A percentile compares a stretch with the other conserved stretches of the same genome.
phyloP scores from a whole-genome alignment of 2,329 filamentous ascomycete genomes.

The Fusarium domesticum region DNA sequence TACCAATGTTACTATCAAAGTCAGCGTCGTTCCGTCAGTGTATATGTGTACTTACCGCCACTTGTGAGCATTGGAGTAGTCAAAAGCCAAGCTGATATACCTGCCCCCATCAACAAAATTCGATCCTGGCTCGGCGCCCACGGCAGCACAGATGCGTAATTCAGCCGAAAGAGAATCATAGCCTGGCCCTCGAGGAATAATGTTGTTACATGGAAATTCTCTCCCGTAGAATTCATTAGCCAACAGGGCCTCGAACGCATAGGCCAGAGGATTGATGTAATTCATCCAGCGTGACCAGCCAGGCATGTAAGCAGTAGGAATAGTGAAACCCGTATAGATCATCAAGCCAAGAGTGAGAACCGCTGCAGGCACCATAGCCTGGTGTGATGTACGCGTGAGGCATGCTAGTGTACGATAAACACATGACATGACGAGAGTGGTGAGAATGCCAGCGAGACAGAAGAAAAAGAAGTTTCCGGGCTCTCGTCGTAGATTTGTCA shows the following conservation, averaged over 20 bases:
- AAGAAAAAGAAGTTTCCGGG: slow-evolving; percentile 61
- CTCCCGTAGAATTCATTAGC: slow-evolving; percentile 42
- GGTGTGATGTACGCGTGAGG: slow-evolving; percentile 29
- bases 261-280: slow-evolving; percentile 61
- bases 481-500: slow-evolving; percentile 59
- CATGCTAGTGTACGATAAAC: slow-evolving; percentile 32
- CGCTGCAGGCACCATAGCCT: slow-evolving; percentile 50
- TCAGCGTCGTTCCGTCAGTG: fast-evolving
- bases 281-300: slow-evolving; percentile 56
- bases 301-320: slow-evolving; percentile 27
- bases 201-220: slow-evolving; percentile 52
- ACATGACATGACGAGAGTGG: slow-evolving; percentile 30
- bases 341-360: slow-evolving; percentile 50
- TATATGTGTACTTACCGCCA: slow-evolving; percentile 40
- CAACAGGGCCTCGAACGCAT: slow-evolving; percentile 39
- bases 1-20: slow-evolving; percentile 58
- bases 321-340: slow-evolving; percentile 42
- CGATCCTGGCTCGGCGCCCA: slow-evolving; percentile 54
- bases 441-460: slow-evolving; percentile 40
- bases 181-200: slow-evolving; percentile 39
- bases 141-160: slow-evolving; percentile 51
- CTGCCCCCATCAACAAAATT: slow-evolving; percentile 56
- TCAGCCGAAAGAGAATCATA: slow-evolving; percentile 39
- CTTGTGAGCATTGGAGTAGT: slow-evolving; percentile 54
- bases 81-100: slow-evolving; percentile 55